These are phyloP conservation scores for bread wheat (Triticum aestivum) DNA, from an alignment of 176 grass and related monocot genomes.

Conservation along the genomic window IWGSC_CS_RefSeq_v2.1 NC_057809.1:520922041-520922540, in stretches of 20 bases:
- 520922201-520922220: too few relatives aligned
- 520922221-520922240: too few relatives aligned
- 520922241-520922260: too few relatives aligned
- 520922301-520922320: too few relatives aligned
- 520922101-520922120: background rate
- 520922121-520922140: too few relatives aligned
- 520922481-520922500: background rate
- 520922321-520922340: background rate
- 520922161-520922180: too few relatives aligned
- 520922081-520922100: background rate
- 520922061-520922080: background rate
- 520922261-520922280: too few relatives aligned
- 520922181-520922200: too few relatives aligned
- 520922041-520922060: background rate
- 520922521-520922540: conserved; percentile 10
- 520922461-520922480: background rate
- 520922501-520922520: background rate
- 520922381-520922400: conserved; percentile 7
- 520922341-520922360: background rate
- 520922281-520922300: too few relatives aligned
- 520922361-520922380: background rate
- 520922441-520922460: background rate
- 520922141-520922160: too few relatives aligned
- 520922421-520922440: conserved; percentile 9
- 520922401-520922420: background rate